Evolutionary conservation across 1,284 basidiomycete species (phyloP).

Genomic region (Cerrena zonata): DNA sequence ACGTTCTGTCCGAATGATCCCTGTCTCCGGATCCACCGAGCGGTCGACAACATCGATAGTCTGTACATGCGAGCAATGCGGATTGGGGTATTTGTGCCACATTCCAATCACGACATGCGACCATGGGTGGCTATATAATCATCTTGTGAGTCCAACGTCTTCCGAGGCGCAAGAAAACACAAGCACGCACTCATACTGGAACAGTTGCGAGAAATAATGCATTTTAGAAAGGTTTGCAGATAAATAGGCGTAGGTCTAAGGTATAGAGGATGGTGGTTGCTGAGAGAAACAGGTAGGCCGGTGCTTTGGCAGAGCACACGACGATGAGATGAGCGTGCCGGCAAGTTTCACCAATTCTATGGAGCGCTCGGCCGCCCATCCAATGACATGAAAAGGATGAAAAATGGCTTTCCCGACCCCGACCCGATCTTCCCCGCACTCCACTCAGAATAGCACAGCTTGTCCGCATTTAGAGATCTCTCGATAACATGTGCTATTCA

Average conservation of each 20-base stretch:
- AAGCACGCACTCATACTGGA: constrained; percentile 60
- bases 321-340: constrained; percentile 8
- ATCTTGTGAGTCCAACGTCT: constrained; percentile 16
- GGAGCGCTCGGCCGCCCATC: constrained; percentile 2
- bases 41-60: constrained; percentile 86
- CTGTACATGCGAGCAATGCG: constrained; percentile 85
- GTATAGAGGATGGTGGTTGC: constrained; percentile 9
- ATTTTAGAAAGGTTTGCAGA: constrained; percentile 31
- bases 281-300: constrained; percentile 8
- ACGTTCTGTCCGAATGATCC: constrained; percentile 83
- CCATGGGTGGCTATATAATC: constrained; percentile 67
- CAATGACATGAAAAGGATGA: constrained; percentile 1
- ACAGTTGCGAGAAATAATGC: constrained; percentile 75
- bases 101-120: constrained; percentile 82
- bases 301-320: constrained; percentile 14
- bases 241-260: constrained; percentile 12
- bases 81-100: constrained; percentile 95
- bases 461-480: no score
- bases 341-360: constrained; percentile 11
- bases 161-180: constrained; percentile 3
- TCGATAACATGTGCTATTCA: no score
- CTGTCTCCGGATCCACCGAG: constrained; percentile 75
- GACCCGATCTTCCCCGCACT: constrained; percentile 14
- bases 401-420: constrained; percentile 4
- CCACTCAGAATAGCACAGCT: no score